Conservation (phyloP, 257 asterid species). For the Gynochthodes officinalis region DNA sequence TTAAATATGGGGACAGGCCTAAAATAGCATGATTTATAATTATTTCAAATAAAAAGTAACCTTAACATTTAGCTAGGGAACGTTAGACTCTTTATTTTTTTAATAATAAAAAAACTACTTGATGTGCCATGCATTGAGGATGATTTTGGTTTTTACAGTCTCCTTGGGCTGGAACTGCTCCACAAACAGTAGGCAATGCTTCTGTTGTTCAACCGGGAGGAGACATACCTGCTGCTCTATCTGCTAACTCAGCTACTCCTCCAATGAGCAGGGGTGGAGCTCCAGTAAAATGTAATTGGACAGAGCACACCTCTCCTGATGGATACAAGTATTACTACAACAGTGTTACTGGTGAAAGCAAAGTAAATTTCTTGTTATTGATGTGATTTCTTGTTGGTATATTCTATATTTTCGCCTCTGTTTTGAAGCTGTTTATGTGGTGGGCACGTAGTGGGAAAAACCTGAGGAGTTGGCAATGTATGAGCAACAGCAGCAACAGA, state of each 20-base stretch:
- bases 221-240: constrained; percentile 38
- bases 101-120: background rate
- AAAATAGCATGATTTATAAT: background rate
- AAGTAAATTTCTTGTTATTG: constrained; percentile 40
- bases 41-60: background rate
- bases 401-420: background rate
- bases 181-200: constrained; percentile 41
- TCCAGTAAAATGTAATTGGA: constrained; percentile 58
- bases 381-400: background rate
- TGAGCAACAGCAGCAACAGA: constrained; percentile 63
- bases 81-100: background rate
- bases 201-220: constrained; percentile 37
- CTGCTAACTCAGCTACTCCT: constrained; percentile 32
- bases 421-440: constrained; percentile 2
- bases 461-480: constrained; percentile 64
- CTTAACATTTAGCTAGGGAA: background rate
- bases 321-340: constrained; percentile 90
- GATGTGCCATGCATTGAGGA: background rate
- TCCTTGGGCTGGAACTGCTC: constrained; percentile 56
- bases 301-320: constrained; percentile 92
- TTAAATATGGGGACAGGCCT: background rate
- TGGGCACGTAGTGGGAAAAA: constrained; percentile 77
- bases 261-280: constrained; percentile 29
- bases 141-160: constrained; percentile 32
- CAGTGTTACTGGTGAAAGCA: constrained; percentile 89